These are phyloP conservation scores for Stachybotrys chartarum DNA, from an alignment of 2,329 filamentous ascomycete species.

Conservation along the genomic window DNA sequence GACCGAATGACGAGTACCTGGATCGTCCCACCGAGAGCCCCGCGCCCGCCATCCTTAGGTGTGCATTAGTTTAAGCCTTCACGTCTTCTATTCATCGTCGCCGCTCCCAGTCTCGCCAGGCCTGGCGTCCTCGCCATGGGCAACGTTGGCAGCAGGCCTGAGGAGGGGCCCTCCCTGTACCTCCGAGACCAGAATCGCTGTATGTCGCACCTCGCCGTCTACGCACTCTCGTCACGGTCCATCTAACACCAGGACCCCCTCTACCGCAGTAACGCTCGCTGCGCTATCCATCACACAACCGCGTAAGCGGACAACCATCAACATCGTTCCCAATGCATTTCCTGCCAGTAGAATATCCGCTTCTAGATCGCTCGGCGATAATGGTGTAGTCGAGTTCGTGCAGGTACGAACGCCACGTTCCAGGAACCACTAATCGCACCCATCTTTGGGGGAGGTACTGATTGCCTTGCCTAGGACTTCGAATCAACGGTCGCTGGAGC, in stretches of 20 bases:
- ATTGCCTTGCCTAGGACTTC: slow-evolving; percentile 56
- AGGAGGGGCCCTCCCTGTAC: slow-evolving; percentile 74
- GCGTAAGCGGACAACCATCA: slow-evolving; percentile 68
- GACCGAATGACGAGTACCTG: background rate
- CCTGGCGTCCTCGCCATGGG: slow-evolving; percentile 60
- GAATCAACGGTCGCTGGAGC: slow-evolving; percentile 46
- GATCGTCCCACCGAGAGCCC: background rate
- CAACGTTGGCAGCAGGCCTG: slow-evolving; percentile 80
- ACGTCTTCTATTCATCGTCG: background rate
- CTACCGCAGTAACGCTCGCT: slow-evolving; percentile 69
- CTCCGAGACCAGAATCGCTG: slow-evolving; percentile 88
- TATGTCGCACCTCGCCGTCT: slow-evolving; percentile 38
- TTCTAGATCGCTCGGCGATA: slow-evolving; percentile 66
- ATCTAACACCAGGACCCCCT: slow-evolving; percentile 10
- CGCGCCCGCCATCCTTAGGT: background rate
- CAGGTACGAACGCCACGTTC: slow-evolving; percentile 54
- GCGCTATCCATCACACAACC: slow-evolving; percentile 76
- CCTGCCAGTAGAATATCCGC: slow-evolving; percentile 73
- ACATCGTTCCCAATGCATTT: slow-evolving; percentile 77
- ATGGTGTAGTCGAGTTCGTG: slow-evolving; percentile 76
- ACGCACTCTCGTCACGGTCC: slow-evolving; percentile 2
- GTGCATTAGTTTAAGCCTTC: background rate
- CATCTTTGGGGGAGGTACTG: slow-evolving; percentile 10
- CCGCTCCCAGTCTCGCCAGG: background rate
- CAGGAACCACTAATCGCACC: background rate